These are phyloP conservation scores for Herpetospermum pedunculosum DNA, from an alignment of 306 rosid genomes.

Conservation along the genomic window DNA sequence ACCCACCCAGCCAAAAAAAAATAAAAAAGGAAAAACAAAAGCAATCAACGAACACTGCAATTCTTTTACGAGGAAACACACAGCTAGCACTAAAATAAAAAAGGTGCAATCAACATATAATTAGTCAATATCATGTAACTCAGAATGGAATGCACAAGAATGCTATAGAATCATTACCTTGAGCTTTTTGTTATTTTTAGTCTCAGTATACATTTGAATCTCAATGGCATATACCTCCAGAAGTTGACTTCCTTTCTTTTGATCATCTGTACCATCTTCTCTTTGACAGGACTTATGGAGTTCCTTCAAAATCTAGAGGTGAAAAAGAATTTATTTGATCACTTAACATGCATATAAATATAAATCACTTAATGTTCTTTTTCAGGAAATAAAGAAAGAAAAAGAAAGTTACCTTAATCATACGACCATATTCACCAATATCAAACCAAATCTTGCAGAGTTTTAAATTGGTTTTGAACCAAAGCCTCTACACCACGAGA, in stretches of 20 bases:
- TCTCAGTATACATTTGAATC: constrained; percentile 97
- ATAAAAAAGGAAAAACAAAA: too few species aligned
- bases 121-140: neutral
- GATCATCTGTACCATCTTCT: constrained; percentile 97
- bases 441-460: constrained; percentile 98
- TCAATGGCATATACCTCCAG: constrained; percentile 91
- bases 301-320: constrained; percentile 72
- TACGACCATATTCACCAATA: constrained; percentile 94
- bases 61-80: neutral
- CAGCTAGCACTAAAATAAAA: neutral
- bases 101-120: neutral
- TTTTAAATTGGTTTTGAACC: constrained; percentile 98
- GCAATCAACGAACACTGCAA: neutral
- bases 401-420: constrained; percentile 63
- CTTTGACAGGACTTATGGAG: constrained; percentile 89
- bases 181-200: constrained; percentile 93
- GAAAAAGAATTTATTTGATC: constrained; percentile 12
- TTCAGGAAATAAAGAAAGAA: neutral
- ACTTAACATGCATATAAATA: neutral
- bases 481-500: constrained; percentile 56
- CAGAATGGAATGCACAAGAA: neutral
- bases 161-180: constrained; percentile 41
- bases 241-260: constrained; percentile 96
- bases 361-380: neutral
- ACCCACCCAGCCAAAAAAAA: neutral